These are phyloP conservation scores for Euphorbia peplus DNA, from an alignment of 345 rosid genomes.

Conservation along the genomic window DNA sequence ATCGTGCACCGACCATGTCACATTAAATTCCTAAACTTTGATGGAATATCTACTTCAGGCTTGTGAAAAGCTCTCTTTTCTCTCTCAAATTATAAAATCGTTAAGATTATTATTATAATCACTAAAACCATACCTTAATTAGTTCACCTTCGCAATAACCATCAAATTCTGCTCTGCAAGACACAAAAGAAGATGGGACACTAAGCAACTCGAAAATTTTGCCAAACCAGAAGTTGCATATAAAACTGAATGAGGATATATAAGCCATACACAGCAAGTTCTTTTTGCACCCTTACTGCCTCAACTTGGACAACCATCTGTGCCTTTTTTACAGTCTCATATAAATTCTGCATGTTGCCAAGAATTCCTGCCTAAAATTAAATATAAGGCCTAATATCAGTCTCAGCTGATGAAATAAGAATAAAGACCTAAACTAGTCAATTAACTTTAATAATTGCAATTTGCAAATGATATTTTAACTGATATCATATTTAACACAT, in stretches of 20 bases:
- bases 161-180: constrained; percentile 85
- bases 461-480: too few species aligned
- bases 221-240: constrained; percentile 6
- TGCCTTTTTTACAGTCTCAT: constrained; percentile 93
- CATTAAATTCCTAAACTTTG: too few species aligned
- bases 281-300: constrained; percentile 88
- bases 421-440: not conserved
- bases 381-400: constrained; percentile 24
- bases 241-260: constrained; percentile 2
- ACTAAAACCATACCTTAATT: constrained; percentile 56
- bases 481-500: not conserved
- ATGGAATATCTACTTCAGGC: not conserved
- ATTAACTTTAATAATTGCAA: not conserved
- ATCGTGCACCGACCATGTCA: not conserved
- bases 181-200: constrained; percentile 13
- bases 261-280: constrained; percentile 68
- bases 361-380: constrained; percentile 75
- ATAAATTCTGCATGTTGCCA: constrained; percentile 88
- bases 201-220: constrained; percentile 20
- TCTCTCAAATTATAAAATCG: not conserved
- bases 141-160: constrained; percentile 96
- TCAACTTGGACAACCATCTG: constrained; percentile 98
- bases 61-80: not conserved
- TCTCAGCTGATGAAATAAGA: not conserved
- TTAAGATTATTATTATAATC: not conserved